Base-by-base conservation (phyloP, 805 yeast genomes). In the Cyberlindnera suaveolens region DNA sequence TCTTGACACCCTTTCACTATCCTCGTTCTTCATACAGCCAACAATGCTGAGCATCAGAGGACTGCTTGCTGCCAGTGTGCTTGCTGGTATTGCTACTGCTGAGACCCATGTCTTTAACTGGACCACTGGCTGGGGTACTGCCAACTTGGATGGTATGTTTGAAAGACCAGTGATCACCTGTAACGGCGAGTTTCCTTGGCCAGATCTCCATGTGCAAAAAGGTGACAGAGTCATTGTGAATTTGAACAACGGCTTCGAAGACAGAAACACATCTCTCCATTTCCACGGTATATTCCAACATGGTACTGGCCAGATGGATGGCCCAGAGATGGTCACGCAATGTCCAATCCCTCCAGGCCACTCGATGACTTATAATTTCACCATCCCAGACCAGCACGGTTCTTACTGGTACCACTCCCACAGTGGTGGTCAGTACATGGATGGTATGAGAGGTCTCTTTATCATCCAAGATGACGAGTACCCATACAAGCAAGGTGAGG, bases 371-470 rank as follows among this genome's bases (percentile, higher is more conserved):
- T 93, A 93, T 72, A 89, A 91, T 71, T 93, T 93, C 66, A 84
- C 96, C 23, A 87, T 89, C 47, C 77, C 76, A 39, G 64, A 62
- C 47, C 96, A 93, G 66, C 78, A 72, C 45, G 99, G 99, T 57
- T 77, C 96, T 16, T 93, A 72, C 73, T 93, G 99, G 99, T 93
- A 91, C 72, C 99, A 93, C 66, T 87, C 98, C 27, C 99, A 93
- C 68, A 79, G 90, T 31, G 65, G 74, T 18, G 91, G 90, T 54
- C 95, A 90, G 66, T 89, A 89, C 57, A 90, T 93, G 64, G 98
- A 93, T 61, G 99, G 99, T 61, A 75, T 85, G 79, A 75, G 89
- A 68, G 93, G 83, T 57, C 68, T 77, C 17, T 76, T 91, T 51
- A 74, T 93, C 51, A 82, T 93, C 54, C 85, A 81, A 52, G 62